phyloP scores from a whole-genome alignment of 305 asterid genomes.

The Solanum hybrid region DNA sequence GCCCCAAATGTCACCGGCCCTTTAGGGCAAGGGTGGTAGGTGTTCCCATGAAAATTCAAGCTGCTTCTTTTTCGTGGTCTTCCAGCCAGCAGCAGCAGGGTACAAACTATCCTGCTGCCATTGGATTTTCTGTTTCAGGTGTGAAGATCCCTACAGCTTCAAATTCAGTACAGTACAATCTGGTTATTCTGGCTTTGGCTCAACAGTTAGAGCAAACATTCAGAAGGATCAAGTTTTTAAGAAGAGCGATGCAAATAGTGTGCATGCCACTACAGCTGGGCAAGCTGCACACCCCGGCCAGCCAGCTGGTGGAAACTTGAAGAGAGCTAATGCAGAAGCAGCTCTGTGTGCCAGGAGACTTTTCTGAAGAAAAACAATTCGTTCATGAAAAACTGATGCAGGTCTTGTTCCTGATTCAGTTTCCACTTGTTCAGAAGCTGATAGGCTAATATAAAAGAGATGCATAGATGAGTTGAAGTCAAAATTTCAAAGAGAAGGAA shows the following conservation, averaged over 20 bases:
- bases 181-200: neutral
- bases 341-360: neutral
- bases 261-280: slow-evolving; percentile 2
- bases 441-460: neutral
- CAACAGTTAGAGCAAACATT: neutral
- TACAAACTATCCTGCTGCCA: neutral
- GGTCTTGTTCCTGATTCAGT: neutral
- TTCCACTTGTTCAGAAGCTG: neutral
- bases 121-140: slow-evolving; percentile 8
- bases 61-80: neutral
- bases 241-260: neutral
- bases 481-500: neutral
- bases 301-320: slow-evolving; percentile 5
- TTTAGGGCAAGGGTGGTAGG: slow-evolving; percentile 38
- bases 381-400: neutral
- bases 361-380: neutral
- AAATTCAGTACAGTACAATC: neutral
- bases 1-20: slow-evolving; percentile 32
- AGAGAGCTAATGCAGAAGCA: slow-evolving; percentile 21
- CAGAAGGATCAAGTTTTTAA: neutral
- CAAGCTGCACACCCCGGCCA: slow-evolving; percentile 9
- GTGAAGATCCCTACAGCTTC: neutral
- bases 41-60: neutral
- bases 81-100: slow-evolving; percentile 13
- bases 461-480: neutral